phyloP scores from a whole-genome alignment of 805 yeast genomes.

The Metschnikowia proteae region DNA sequence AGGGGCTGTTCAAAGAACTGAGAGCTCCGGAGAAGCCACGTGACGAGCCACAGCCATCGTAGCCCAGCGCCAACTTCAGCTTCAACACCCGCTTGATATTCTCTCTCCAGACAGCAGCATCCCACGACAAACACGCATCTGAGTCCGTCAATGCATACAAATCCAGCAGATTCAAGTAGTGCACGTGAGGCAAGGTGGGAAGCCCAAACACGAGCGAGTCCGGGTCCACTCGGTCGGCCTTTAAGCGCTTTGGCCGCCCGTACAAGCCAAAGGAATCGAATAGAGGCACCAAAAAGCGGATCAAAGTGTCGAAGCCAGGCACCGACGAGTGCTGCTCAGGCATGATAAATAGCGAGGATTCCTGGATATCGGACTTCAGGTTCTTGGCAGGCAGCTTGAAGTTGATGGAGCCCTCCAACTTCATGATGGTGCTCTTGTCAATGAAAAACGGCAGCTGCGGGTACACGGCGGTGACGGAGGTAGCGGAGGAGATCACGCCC shows the following conservation, averaged over 20 bases:
- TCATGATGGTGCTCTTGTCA: slow-evolving; percentile 83
- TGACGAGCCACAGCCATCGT: slow-evolving; percentile 66
- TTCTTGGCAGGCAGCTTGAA: slow-evolving; percentile 45
- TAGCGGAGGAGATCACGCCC: slow-evolving; percentile 72
- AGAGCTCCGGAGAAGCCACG: slow-evolving; percentile 61
- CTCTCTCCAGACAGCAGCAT: slow-evolving; percentile 32
- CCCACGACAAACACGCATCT: slow-evolving; percentile 35
- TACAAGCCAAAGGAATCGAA: slow-evolving; percentile 43
- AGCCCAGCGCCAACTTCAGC: slow-evolving; percentile 44
- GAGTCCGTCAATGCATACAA: slow-evolving; percentile 21
- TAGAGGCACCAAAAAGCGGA: slow-evolving; percentile 39
- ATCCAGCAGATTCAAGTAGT: slow-evolving; percentile 37
- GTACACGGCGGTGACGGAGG: slow-evolving; percentile 82
- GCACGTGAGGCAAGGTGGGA: slow-evolving; percentile 44
- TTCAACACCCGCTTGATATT: slow-evolving; percentile 30
- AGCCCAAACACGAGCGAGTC: slow-evolving; percentile 44
- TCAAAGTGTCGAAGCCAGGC: slow-evolving; percentile 49
- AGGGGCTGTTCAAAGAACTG: slow-evolving; percentile 45
- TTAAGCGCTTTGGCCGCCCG: slow-evolving; percentile 43
- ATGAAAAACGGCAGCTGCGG: slow-evolving; percentile 81
- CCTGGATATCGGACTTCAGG: slow-evolving; percentile 30
- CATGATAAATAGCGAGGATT: slow-evolving; percentile 41
- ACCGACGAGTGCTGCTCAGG: slow-evolving; percentile 44
- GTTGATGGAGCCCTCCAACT: slow-evolving; percentile 76
- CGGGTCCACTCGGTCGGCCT: slow-evolving; percentile 40